These are phyloP conservation scores for Penicillium expansum DNA, from an alignment of 2,329 filamentous ascomycete genomes.

Conservation along the genomic window DNA sequence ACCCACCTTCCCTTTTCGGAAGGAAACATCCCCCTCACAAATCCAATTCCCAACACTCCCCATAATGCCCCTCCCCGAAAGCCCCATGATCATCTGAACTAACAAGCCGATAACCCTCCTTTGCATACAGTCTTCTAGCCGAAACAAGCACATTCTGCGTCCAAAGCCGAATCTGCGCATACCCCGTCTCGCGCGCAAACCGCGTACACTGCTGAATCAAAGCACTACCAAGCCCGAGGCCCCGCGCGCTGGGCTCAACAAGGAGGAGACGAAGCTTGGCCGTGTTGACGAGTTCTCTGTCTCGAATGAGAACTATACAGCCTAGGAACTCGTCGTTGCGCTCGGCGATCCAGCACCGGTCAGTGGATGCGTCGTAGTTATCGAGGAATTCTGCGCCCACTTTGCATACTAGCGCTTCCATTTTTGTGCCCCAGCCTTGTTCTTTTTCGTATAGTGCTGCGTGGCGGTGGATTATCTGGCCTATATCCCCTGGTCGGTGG, in stretches of 20 bases:
- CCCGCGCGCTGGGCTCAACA: slow-evolving; percentile 9
- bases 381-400: slow-evolving; percentile 19
- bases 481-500: slow-evolving; percentile 17
- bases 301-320: slow-evolving; percentile 18
- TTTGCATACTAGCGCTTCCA: slow-evolving; percentile 14
- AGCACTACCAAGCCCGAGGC: slow-evolving; percentile 14
- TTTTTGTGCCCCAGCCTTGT: slow-evolving; percentile 15
- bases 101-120: slow-evolving; percentile 19
- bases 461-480: slow-evolving; percentile 21
- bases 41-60: slow-evolving; percentile 20
- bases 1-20: not conserved
- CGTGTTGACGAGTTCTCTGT: slow-evolving; percentile 3
- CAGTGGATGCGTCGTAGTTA: slow-evolving; percentile 12
- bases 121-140: slow-evolving; percentile 18
- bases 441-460: slow-evolving; percentile 16
- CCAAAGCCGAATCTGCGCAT: slow-evolving; percentile 17
- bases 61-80: slow-evolving; percentile 15
- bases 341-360: slow-evolving; percentile 24
- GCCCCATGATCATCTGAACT: slow-evolving; percentile 14
- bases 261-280: not conserved
- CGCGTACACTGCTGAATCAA: slow-evolving; percentile 17
- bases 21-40: not conserved
- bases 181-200: slow-evolving; percentile 19
- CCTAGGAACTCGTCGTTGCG: slow-evolving; percentile 12
- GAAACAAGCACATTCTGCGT: slow-evolving; percentile 17